These are phyloP conservation scores for Alternaria longipes DNA, from an alignment of 2,329 filamentous ascomycete genomes.

Conservation along the genomic window DNA sequence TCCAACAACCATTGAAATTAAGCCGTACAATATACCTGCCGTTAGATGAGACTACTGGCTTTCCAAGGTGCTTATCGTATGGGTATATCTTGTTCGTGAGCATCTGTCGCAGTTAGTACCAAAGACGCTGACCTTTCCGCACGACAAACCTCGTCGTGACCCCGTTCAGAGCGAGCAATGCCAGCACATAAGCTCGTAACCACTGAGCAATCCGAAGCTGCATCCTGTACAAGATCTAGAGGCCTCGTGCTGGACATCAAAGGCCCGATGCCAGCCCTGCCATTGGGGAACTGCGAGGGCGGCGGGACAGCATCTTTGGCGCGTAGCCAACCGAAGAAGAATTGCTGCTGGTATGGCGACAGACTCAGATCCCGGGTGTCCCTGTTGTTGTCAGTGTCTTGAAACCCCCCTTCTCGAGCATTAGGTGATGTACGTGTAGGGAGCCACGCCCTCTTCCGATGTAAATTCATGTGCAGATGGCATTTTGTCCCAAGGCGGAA, in stretches of 20 bases:
- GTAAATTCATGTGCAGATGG: conserved; percentile 72
- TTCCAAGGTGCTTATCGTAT: conserved; percentile 65
- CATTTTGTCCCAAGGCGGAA: conserved; percentile 79
- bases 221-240: conserved; percentile 91
- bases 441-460: conserved; percentile 56
- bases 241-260: conserved; percentile 67
- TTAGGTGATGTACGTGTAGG: conserved; percentile 66
- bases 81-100: conserved; percentile 79
- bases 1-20: conserved; percentile 93
- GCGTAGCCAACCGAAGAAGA: conserved; percentile 86
- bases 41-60: conserved; percentile 73
- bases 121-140: neutral
- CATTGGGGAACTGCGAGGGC: conserved; percentile 49
- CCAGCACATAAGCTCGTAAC: conserved; percentile 92
- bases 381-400: conserved; percentile 48
- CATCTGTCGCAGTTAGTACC: conserved; percentile 60
- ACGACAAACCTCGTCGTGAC: conserved; percentile 69
- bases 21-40: conserved; percentile 93
- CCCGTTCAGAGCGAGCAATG: conserved; percentile 73
- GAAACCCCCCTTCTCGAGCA: neutral
- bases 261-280: conserved; percentile 48
- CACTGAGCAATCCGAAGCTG: conserved; percentile 95
- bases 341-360: conserved; percentile 75
- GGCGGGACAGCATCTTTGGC: conserved; percentile 72
- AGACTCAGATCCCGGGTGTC: conserved; percentile 76